phyloP scores from a whole-genome alignment of 768 basidiomycete species.

The Russula griseocarnosa region DNA sequence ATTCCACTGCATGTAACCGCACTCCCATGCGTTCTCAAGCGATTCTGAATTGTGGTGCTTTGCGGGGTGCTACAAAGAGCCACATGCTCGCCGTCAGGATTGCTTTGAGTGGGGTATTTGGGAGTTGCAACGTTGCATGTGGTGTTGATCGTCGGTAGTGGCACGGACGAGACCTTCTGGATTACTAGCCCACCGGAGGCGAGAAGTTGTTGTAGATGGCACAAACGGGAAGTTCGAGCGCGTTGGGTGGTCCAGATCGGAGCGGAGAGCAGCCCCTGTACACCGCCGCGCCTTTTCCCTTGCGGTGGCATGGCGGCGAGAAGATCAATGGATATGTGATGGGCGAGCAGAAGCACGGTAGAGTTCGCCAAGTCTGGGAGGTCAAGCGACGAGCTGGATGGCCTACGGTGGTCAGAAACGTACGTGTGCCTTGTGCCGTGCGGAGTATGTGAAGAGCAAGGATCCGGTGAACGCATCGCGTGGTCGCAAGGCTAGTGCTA shows the following conservation, averaged over 20 bases:
- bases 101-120: conserved; percentile 8
- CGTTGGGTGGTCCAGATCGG: conserved; percentile 5
- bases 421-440: conserved; percentile 5
- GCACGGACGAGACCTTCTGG: conserved; percentile 13
- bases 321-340: conserved; percentile 10
- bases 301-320: background rate
- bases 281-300: background rate
- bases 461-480: conserved; percentile 11
- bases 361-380: conserved; percentile 4
- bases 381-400: conserved; percentile 1
- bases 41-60: conserved; percentile 15
- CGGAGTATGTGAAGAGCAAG: conserved; percentile 26
- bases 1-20: conserved; percentile 12
- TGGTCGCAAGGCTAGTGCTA: conserved; percentile 23
- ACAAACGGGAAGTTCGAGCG: conserved; percentile 12
- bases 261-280: conserved; percentile 25
- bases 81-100: conserved; percentile 22
- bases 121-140: conserved; percentile 18
- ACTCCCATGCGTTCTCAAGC: conserved; percentile 8
- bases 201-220: conserved; percentile 11
- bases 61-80: conserved; percentile 26
- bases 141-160: conserved; percentile 8
- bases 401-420: conserved; percentile 26
- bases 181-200: background rate
- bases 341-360: conserved; percentile 15